These are phyloP conservation scores for Suillus weaverae DNA, from an alignment of 768 basidiomycete genomes.

Conservation along the genomic window DNA sequence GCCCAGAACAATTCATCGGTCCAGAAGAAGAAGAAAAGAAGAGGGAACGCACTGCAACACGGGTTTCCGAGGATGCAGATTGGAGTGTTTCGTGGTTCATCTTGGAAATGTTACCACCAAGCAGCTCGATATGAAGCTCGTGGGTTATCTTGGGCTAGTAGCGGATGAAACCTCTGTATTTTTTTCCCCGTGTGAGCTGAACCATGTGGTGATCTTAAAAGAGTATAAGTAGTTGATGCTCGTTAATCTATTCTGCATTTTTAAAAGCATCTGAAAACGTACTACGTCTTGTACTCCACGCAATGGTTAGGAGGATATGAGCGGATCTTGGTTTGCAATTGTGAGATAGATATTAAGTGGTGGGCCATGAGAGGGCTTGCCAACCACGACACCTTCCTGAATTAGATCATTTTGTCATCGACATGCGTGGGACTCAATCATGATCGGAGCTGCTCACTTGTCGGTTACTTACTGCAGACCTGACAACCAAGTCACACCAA, in stretches of 20 bases:
- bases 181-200: no score
- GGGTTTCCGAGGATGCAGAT: constrained; percentile 34
- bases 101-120: background rate
- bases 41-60: constrained; percentile 29
- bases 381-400: constrained; percentile 8
- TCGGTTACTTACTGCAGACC: background rate
- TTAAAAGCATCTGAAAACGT: no score
- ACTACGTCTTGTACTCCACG: no score
- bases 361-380: no score
- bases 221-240: no score
- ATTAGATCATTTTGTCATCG: background rate
- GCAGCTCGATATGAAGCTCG: background rate
- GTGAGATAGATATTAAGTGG: no score
- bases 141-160: background rate
- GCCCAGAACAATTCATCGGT: constrained; percentile 22
- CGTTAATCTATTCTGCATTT: no score
- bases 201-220: no score
- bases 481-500: background rate
- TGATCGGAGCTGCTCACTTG: background rate
- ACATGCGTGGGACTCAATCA: background rate
- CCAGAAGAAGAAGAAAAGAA: constrained; percentile 23
- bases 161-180: background rate
- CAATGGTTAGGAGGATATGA: no score
- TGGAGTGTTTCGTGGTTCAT: constrained; percentile 9
- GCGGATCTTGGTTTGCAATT: no score